A percentile compares a stretch with the other conserved stretches of the same genome.
phyloP scores from a whole-genome alignment of 768 basidiomycete species.

The Termitomyces sp. region DNA sequence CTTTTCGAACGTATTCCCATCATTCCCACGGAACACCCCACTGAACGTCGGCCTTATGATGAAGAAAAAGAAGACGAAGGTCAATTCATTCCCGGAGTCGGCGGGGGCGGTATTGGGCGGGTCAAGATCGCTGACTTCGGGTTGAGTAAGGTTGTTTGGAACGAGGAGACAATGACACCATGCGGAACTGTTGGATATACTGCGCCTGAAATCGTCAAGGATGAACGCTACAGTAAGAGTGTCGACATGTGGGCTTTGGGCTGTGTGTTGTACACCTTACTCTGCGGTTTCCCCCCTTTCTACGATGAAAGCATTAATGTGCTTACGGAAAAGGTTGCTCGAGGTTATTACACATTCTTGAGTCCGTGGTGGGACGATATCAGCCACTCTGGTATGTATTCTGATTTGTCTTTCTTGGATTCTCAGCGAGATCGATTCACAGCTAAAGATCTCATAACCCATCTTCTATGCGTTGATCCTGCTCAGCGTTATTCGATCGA shows the following conservation, averaged over 20 bases:
- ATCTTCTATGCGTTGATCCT: constrained; percentile 93
- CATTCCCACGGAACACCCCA: constrained; percentile 72
- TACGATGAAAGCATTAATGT: constrained; percentile 99
- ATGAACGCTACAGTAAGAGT: constrained; percentile 92
- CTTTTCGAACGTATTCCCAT: constrained; percentile 92
- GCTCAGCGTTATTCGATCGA: constrained; percentile 96
- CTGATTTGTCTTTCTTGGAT: background rate
- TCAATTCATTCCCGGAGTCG: constrained; percentile 86
- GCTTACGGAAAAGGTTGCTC: constrained; percentile 95
- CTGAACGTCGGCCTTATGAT: constrained; percentile 77
- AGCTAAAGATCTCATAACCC: constrained; percentile 95
- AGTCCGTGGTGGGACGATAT: constrained; percentile 99
- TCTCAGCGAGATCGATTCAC: constrained; percentile 3
- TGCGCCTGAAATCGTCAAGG: constrained; percentile 98
- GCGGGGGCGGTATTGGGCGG: constrained; percentile 94
- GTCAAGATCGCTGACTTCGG: constrained; percentile 99
- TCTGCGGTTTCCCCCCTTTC: constrained; percentile 97
- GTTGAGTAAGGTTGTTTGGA: constrained; percentile 96
- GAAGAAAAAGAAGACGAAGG: constrained; percentile 99
- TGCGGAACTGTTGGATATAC: constrained; percentile 99
- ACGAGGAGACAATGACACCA: constrained; percentile 98
- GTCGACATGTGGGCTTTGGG: constrained; percentile 99
- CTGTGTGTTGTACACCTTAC: constrained; percentile 96
- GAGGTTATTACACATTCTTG: constrained; percentile 96
- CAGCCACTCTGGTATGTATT: constrained; percentile 58